Percentiles rank a stretch among this genome's conserved stretches.
phyloP scores from a whole-genome alignment of 1,139 yeast species.

The Saccharomyces hybrid region DNA sequence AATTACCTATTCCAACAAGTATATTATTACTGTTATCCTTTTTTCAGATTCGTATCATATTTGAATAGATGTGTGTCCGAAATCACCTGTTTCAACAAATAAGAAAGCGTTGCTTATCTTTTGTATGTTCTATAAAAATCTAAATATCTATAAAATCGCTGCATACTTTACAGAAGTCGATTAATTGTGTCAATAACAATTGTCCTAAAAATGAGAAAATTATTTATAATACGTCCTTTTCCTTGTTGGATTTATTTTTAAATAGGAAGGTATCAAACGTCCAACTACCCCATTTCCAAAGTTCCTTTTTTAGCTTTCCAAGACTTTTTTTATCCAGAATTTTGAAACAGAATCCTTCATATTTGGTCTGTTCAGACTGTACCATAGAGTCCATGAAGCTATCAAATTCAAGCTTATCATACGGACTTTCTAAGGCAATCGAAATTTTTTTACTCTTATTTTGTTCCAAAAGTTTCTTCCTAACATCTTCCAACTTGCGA shows the following conservation, averaged over 20 bases:
- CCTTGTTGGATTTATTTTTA: neutral
- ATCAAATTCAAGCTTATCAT: slow-evolving; percentile 1
- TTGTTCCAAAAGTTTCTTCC: neutral
- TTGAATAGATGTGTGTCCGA: too few relatives aligned
- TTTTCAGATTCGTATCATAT: too few relatives aligned
- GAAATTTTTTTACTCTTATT: slow-evolving; percentile 1
- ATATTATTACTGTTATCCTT: too few relatives aligned
- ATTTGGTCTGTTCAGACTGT: slow-evolving; percentile 2
- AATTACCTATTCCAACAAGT: neutral
- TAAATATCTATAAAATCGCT: neutral
- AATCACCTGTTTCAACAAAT: too few relatives aligned
- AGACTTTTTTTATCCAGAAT: neutral
- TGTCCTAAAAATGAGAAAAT: neutral
- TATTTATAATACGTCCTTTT: neutral
- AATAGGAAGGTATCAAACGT: neutral
- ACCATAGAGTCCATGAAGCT: neutral
- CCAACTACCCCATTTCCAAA: slow-evolving; percentile 1
- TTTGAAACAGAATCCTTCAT: slow-evolving; percentile 1
- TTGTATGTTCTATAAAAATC: neutral
- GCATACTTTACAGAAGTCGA: neutral
- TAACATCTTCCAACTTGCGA: neutral
- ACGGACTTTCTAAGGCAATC: neutral
- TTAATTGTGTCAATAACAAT: neutral
- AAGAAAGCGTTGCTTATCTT: neutral
- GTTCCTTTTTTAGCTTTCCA: slow-evolving; percentile 1